Evolutionary conservation across 208 protist genomes (phyloP).

Genomic region (Trichomonas gallinae): DNA sequence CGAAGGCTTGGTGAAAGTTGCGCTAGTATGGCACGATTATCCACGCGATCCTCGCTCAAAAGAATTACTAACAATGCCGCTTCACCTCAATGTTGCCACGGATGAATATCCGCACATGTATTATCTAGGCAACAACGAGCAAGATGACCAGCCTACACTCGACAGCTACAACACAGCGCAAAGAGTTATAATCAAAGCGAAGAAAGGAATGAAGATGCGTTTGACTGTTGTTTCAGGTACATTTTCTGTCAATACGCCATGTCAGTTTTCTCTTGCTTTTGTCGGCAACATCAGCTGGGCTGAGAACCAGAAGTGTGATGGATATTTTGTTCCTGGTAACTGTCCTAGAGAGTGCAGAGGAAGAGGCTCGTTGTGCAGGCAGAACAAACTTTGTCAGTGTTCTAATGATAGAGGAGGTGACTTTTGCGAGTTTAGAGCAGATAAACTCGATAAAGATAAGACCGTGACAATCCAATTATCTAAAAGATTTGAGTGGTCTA

Average conservation of each 20-base stretch:
- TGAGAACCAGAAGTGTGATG: background rate
- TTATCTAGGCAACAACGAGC: background rate
- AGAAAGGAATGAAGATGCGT: background rate
- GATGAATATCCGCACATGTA: background rate
- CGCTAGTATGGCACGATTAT: background rate
- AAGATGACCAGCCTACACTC: background rate
- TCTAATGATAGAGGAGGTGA: background rate
- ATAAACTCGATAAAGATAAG: background rate
- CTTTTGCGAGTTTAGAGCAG: background rate
- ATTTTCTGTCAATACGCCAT: background rate
- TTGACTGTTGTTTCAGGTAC: background rate
- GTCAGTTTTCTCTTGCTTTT: background rate
- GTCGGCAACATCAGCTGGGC: background rate
- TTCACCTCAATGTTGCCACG: background rate
- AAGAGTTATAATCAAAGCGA: background rate
- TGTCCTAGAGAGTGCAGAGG: background rate
- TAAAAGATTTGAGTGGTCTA: background rate
- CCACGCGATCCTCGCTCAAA: background rate
- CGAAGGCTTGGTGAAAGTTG: background rate
- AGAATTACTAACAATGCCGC: background rate
- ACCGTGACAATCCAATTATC: background rate
- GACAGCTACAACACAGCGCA: background rate
- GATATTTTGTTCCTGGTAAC: background rate
- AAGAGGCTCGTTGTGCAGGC: background rate
- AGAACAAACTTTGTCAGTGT: background rate